Conservation (phyloP, 1,139 yeast genomes). For the Meyerozyma smithsonii region DNA sequence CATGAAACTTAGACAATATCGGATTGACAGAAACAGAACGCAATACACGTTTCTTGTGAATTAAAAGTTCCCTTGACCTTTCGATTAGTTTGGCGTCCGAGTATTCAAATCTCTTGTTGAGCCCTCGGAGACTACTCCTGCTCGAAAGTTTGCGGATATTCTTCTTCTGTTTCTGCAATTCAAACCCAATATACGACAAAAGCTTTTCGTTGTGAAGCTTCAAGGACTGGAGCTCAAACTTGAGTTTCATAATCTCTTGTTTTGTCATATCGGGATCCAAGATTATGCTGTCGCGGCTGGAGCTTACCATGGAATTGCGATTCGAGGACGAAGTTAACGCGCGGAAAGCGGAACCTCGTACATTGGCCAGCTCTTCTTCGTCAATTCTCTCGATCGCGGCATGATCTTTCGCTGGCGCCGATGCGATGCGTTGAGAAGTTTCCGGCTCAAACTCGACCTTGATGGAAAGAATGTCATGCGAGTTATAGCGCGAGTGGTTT, state of each 20-base stretch:
- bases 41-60: constrained; percentile 41
- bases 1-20: constrained; percentile 27
- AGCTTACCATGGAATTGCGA: constrained; percentile 22
- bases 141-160: constrained; percentile 39
- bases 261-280: constrained; percentile 37
- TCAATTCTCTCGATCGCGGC: constrained; percentile 1
- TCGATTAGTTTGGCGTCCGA: constrained; percentile 53
- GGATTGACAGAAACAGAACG: constrained; percentile 44
- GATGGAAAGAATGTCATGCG: constrained; percentile 43
- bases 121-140: constrained; percentile 25
- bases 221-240: constrained; percentile 51
- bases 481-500: constrained; percentile 37
- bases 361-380: constrained; percentile 7
- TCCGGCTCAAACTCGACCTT: constrained; percentile 41
- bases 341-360: constrained; percentile 21
- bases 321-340: constrained; percentile 22
- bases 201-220: constrained; percentile 53
- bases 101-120: constrained; percentile 34
- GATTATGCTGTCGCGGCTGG: constrained; percentile 35
- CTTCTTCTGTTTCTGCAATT: constrained; percentile 47
- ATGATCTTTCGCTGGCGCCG: constrained; percentile 26
- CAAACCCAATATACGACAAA: constrained; percentile 53
- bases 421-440: constrained; percentile 20
- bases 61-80: constrained; percentile 35
- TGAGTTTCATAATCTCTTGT: constrained; percentile 49